Evolutionary conservation across 805 yeast genomes (phyloP), one percentile per base, ranked within the genome.

Genomic region (Jamesozyma jinghongensis): DNA sequence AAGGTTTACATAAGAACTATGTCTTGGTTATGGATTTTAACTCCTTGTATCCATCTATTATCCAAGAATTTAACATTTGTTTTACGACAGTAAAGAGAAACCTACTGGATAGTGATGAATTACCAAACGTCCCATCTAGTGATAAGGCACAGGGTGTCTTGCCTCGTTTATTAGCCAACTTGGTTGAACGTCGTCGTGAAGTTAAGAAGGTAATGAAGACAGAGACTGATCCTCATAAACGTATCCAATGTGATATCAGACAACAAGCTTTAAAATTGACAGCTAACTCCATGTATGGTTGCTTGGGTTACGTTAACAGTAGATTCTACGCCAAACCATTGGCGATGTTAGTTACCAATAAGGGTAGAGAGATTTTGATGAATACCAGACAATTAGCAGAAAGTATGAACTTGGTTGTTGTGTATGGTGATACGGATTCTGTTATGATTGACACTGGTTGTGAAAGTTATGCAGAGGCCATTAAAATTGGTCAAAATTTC

Each of bases 271-370:
- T 92, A 59, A 92, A 92, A 61, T 71, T 92, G 58, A 94, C 98
- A 2, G 98, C 98, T 22, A 92, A 92, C 64, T 92, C 98, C n/a
- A 90, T 92, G 97, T 92, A 92, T 66, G 98, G 98, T 57, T 92
- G 97, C 74, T 73, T 92, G 53, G 98, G 98, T 51, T 88, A 80
- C 61, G 83, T 82, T 5, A 75, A 82, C 53, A 86, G 97, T 18
- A 74, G 98, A 54, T 92, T 92, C 62, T 90, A 88, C 56, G 98
- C 98, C 11, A 82, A 85, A 56, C 96, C 97, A 0, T 69, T 92
- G 51, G 98, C 98, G 4, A 85, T 85, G 88, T 69, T 92, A 54
- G 95, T 87, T 43, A 92, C 98, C 3, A 82, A 79, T 52, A 85
- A 88, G 62, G 98, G 98, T 54, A 76, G 98, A 67, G 97, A 92